phyloP scores from a whole-genome alignment of 2,329 filamentous ascomycete genomes.

The Fusarium palustre region DNA sequence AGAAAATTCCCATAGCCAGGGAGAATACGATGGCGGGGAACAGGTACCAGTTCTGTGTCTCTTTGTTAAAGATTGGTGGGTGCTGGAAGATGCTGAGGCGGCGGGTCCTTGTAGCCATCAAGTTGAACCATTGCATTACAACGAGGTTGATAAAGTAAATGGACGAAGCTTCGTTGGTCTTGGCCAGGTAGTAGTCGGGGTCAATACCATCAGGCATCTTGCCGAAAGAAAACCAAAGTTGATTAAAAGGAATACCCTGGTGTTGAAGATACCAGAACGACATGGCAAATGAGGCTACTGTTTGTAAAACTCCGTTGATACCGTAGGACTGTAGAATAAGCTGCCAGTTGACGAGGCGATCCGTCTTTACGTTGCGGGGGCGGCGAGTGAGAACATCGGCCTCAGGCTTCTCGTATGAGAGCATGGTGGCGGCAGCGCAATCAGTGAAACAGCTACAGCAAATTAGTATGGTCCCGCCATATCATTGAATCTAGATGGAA shows the following conservation, averaged over 20 bases:
- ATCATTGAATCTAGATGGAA: no score
- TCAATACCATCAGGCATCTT: slow-evolving; percentile 62
- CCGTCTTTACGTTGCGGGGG: slow-evolving; percentile 70
- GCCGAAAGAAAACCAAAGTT: slow-evolving; percentile 77
- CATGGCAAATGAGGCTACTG: slow-evolving; percentile 71
- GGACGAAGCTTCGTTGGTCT: slow-evolving; percentile 73
- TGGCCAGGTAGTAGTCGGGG: slow-evolving; percentile 64
- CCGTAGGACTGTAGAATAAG: slow-evolving; percentile 80
- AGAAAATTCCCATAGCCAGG: slow-evolving; percentile 76
- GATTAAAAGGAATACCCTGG: slow-evolving; percentile 72
- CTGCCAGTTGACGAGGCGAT: slow-evolving; percentile 78
- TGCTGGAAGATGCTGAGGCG: slow-evolving; percentile 78
- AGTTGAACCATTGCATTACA: slow-evolving; percentile 84
- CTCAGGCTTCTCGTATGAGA: slow-evolving; percentile 82
- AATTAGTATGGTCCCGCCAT: background rate
- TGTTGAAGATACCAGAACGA: slow-evolving; percentile 74
- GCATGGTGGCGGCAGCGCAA: slow-evolving; percentile 76
- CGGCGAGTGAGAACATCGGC: slow-evolving; percentile 75
- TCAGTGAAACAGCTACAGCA: slow-evolving; percentile 76
- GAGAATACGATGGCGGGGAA: slow-evolving; percentile 78
- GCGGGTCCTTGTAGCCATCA: slow-evolving; percentile 75
- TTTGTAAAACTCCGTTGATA: slow-evolving; percentile 74
- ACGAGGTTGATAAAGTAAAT: slow-evolving; percentile 86
- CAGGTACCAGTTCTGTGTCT: slow-evolving; percentile 74
- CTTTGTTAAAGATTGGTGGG: slow-evolving; percentile 72